Percentiles rank a stretch among this genome's conserved stretches.
phyloP scores from a whole-genome alignment of 129 eudicot species.

The Pseudognaphalium luteoalbum region DNA sequence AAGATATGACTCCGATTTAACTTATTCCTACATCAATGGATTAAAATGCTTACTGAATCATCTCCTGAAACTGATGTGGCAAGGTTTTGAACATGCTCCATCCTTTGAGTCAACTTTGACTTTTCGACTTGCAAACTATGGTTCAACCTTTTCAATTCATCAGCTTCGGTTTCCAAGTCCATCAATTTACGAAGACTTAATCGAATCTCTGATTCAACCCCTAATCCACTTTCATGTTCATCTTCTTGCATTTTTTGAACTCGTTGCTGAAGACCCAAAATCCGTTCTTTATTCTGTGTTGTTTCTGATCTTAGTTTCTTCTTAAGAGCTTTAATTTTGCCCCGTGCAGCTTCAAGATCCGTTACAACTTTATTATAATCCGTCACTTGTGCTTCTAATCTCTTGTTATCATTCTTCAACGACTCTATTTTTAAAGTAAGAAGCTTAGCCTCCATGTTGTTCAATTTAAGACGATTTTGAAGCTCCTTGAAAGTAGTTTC shows the following conservation, averaged over 20 bases:
- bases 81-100: conserved; percentile 54
- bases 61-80: conserved; percentile 55
- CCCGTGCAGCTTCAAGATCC: conserved; percentile 81
- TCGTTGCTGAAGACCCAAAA: conserved; percentile 55
- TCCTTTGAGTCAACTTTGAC: conserved; percentile 53
- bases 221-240: conserved; percentile 36
- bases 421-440: conserved; percentile 60
- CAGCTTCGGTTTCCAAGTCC: conserved; percentile 55
- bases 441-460: conserved; percentile 73
- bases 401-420: conserved; percentile 60
- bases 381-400: conserved; percentile 55
- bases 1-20: not conserved
- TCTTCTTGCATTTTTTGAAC: conserved; percentile 58
- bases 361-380: conserved; percentile 58
- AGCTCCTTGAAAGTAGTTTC: conserved; percentile 75
- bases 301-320: conserved; percentile 64
- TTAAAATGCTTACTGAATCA: conserved; percentile 50
- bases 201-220: conserved; percentile 29
- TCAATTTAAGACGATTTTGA: conserved; percentile 63
- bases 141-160: conserved; percentile 57
- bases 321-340: conserved; percentile 60
- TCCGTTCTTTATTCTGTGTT: conserved; percentile 57
- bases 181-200: conserved; percentile 39
- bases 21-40: not conserved
- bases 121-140: conserved; percentile 49